Conservation (phyloP, 2,329 filamentous ascomycete genomes). For the Colletotrichum plurivorum region DNA sequence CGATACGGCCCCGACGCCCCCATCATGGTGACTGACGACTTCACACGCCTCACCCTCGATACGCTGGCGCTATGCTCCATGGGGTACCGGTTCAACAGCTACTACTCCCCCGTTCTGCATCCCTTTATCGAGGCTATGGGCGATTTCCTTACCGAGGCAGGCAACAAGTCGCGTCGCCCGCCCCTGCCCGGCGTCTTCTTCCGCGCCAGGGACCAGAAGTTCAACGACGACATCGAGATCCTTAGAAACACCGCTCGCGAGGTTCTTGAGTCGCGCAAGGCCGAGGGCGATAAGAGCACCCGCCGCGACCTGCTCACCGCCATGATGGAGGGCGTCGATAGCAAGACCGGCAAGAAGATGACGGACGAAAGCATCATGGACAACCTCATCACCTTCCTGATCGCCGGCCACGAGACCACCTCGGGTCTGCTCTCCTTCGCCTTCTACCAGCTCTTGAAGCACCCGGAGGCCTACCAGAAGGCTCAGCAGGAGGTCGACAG, state of each 20-base stretch:
- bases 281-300: conserved; percentile 55
- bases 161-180: conserved; percentile 62
- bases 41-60: conserved; percentile 74
- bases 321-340: conserved; percentile 75
- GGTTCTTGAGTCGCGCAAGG: conserved; percentile 71
- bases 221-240: conserved; percentile 63
- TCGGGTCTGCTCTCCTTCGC: conserved; percentile 76
- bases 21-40: conserved; percentile 70
- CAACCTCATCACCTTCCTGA: conserved; percentile 79
- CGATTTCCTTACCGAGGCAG: conserved; percentile 69
- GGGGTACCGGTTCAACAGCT: conserved; percentile 73
- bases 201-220: conserved; percentile 59
- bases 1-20: conserved; percentile 56
- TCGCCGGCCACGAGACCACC: conserved; percentile 79
- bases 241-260: conserved; percentile 67
- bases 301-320: conserved; percentile 75
- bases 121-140: conserved; percentile 70
- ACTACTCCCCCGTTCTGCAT: conserved; percentile 61
- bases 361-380: conserved; percentile 72
- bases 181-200: conserved; percentile 62
- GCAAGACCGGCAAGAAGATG: conserved; percentile 73
- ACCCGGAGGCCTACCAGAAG: conserved; percentile 71
- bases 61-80: conserved; percentile 73
- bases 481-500: conserved; percentile 78
- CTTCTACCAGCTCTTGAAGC: conserved; percentile 75